Evolutionary conservation across 2,329 filamentous ascomycete genomes (phyloP), one percentile per base, ranked within the genome.

Genomic region (Colletotrichum limetticola): DNA sequence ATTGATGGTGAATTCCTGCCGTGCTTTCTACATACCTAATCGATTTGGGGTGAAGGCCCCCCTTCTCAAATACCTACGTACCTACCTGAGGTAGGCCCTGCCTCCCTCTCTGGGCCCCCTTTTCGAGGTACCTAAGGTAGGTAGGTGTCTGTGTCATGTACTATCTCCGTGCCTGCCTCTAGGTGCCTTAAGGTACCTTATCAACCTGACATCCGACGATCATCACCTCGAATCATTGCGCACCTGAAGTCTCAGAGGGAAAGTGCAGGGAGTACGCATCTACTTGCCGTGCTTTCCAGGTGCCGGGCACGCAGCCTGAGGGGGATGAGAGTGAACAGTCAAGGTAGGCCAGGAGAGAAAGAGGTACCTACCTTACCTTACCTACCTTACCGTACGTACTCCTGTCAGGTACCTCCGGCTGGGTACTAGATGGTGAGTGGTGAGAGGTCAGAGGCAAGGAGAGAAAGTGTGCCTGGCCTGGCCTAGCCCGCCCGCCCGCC

Each of bases 1-100:
- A 26, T 24, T 32, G 14, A 37, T 49, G 9, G 19, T 49, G 42
- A 49, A 19, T 49, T 49, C 7, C 42, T 49, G 42, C 19, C 42
- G 19, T 49, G 42, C 46, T 63, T 67, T 66, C 66, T 4, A 35
- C 68, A 35, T 66, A 52, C 68, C 35, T 66, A 52, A 57, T 71
- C 56, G 55, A 28, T 71, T 71, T 71, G 64, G 62, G 64, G n/a
- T 49, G 56, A 22, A 62, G 37, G 58, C 52, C 6, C 19, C 49
- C 64, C 56, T 68, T 56, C 64, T 57, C 35, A 71, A 65, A 52
- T 52, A 61, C 32, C 55, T 24, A 9, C 30, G 56, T 32, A 56
- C 32, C 35, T 37, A 26, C 26, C 26, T 26, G 26, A 26, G 26
- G 26, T 37, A 19, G 42, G 3, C 42, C 7, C 19, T 57, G 28